Evolutionary conservation across 1,139 yeast species (phyloP), one percentile per base, ranked within the genome.

Genomic region (Saccharomyces hybrid): DNA sequence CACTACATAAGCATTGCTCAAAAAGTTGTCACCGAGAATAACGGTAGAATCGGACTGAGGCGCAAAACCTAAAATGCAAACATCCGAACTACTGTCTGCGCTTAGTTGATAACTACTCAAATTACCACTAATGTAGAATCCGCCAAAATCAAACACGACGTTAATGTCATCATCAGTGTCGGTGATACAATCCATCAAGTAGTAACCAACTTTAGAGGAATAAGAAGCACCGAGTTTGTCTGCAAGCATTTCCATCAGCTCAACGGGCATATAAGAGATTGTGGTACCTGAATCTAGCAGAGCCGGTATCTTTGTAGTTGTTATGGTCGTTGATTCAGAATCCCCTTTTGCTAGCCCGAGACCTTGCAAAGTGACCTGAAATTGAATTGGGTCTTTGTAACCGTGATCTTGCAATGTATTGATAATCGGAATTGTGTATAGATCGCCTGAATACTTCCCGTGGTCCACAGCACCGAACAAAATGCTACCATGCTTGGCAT

Each of bases 1-100:
- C 46, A 88, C 96, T 52, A 84, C 78, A 65, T 89, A 89, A 9
- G 88, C 89, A 54, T 79, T 75, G 58, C 88, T 78, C 60, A 89
- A 72, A 69, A 88, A 83, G 46, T 83, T 78, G 68, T 87, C 95
- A 50, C 96, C 96, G 19, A 88, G 67, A 14, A 81, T 72, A 52
- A 71, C 68, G 0, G 63, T 52, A 19, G 63, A 64, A 46, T 64
- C 70, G 26, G 66, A 66, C 28, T 70, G 62, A 26, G 65, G 59
- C 25, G 69, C 57, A 5, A 76, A 54, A 5, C 73, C 73, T 16
- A 76, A 55, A 2, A 68, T 71, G 65, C 79, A 76, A 19, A 63
- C 14, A 58, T 34, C 5, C 11, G 44, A 38, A 19, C 44, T 8
- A 38, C 44, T 38, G 58, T 57, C 4, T 57, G 29, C n/a, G 60